These are phyloP conservation scores for Cordia subcordata DNA, from an alignment of 257 asterid species.

Conservation along the genomic window DNA sequence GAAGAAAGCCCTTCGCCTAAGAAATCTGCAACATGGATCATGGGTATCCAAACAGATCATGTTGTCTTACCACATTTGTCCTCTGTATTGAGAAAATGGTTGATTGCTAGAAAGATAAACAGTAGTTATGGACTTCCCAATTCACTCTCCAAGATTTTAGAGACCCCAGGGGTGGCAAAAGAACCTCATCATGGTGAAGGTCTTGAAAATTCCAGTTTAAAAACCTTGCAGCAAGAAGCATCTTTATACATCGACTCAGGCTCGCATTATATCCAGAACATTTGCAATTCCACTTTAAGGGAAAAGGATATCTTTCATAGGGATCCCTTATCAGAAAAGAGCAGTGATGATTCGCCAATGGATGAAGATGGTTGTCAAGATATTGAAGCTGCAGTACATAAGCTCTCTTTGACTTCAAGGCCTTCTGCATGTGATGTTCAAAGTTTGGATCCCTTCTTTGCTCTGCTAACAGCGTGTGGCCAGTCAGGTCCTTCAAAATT, in stretches of 20 bases:
- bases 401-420: slow-evolving; percentile 66
- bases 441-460: slow-evolving; percentile 63
- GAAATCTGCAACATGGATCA: slow-evolving; percentile 66
- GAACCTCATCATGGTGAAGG: slow-evolving; percentile 21
- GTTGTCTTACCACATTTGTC: slow-evolving; percentile 55
- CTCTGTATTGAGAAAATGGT: slow-evolving; percentile 75
- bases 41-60: slow-evolving; percentile 39
- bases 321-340: slow-evolving; percentile 7
- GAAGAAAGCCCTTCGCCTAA: slow-evolving; percentile 98
- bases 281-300: slow-evolving; percentile 29
- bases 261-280: slow-evolving; percentile 28
- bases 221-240: slow-evolving; percentile 33
- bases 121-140: slow-evolving; percentile 44
- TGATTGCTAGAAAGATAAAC: slow-evolving; percentile 54
- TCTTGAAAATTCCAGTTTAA: slow-evolving; percentile 23
- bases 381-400: slow-evolving; percentile 52
- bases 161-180: slow-evolving; percentile 45
- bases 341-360: slow-evolving; percentile 6
- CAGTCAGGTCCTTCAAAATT: slow-evolving; percentile 68
- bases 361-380: slow-evolving; percentile 44
- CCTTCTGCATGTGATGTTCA: slow-evolving; percentile 47
- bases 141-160: slow-evolving; percentile 74
- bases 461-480: slow-evolving; percentile 82
- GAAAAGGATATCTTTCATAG: slow-evolving; percentile 29
- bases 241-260: slow-evolving; percentile 27